A percentile compares a stretch with the other conserved stretches of the same genome.
phyloP scores from a whole-genome alignment of 75 land plant species.

The Gnetum montanum region DNA sequence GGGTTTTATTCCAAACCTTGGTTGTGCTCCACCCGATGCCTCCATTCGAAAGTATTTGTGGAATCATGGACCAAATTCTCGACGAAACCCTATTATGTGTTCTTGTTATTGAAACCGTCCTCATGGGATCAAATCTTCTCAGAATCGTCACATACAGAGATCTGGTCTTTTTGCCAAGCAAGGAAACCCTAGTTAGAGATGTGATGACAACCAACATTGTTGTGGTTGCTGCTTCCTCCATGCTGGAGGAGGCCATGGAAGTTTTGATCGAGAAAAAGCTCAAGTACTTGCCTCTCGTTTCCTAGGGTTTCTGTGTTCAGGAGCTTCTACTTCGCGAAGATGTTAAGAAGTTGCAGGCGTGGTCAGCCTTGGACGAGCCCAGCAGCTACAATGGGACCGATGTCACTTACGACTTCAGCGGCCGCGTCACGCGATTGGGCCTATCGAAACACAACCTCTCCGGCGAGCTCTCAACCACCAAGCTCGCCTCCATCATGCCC shows the following conservation, averaged over 20 bases:
- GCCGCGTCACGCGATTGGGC: too few relatives aligned
- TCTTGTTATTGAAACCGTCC: conserved; percentile 66
- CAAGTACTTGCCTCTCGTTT: conserved; percentile 40
- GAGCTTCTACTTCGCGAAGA: conserved; percentile 46
- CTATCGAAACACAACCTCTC: too few relatives aligned
- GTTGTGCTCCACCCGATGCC: conserved; percentile 36
- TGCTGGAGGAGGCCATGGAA: conserved; percentile 41
- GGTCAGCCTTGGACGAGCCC: too few relatives aligned
- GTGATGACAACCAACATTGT: conserved; percentile 42
- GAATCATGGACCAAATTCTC: conserved; percentile 11
- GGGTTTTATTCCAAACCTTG: conserved; percentile 38
- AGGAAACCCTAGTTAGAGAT: conserved; percentile 22
- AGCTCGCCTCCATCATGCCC: too few relatives aligned
- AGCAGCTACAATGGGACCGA: too few relatives aligned
- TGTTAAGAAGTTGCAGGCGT: too few relatives aligned
- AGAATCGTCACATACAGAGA: conserved; percentile 52
- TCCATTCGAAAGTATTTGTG: conserved; percentile 31
- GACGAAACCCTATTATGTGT: conserved; percentile 21
- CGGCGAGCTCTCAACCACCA: too few relatives aligned
- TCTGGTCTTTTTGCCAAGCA: conserved; percentile 23
- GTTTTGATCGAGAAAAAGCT: conserved; percentile 34
- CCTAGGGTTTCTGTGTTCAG: conserved; percentile 32
- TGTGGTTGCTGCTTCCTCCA: conserved; percentile 29
- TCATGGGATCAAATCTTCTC: conserved; percentile 37
- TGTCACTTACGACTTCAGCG: too few relatives aligned